These are phyloP conservation scores for Sporisorium reilianum DNA, from an alignment of 1,284 basidiomycete species.

Conservation along the genomic window DNA sequence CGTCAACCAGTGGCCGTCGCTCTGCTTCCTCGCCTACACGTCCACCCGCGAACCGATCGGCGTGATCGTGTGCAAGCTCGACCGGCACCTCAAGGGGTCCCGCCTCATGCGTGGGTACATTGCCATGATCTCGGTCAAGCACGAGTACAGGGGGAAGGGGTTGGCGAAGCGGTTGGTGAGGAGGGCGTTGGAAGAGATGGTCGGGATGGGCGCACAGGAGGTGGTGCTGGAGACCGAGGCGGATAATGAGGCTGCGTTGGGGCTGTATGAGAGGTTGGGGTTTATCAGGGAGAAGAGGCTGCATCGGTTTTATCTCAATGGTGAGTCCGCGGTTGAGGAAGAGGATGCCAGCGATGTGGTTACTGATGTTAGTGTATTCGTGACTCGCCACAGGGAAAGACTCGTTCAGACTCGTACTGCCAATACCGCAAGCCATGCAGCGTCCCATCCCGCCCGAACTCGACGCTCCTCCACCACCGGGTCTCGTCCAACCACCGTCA, in stretches of 20 bases:
- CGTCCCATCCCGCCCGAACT: conserved; percentile 12
- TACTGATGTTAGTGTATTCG: too few species aligned
- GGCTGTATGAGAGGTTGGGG: conserved; percentile 89
- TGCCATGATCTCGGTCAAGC: conserved; percentile 80
- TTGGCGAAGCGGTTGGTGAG: conserved; percentile 62
- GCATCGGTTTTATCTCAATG: conserved; percentile 94
- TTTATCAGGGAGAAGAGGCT: conserved; percentile 96
- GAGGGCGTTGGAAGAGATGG: conserved; percentile 84
- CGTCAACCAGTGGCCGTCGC: conserved; percentile 92
- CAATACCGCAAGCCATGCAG: conserved; percentile 29
- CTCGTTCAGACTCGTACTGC: conserved; percentile 60
- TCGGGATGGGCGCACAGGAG: conserved; percentile 82
- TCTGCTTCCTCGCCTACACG: conserved; percentile 81
- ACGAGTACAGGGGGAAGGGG: conserved; percentile 73
- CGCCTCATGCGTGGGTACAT: conserved; percentile 90
- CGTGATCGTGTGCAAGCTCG: conserved; percentile 95
- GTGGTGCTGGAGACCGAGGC: conserved; percentile 96
- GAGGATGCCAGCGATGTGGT: not conserved
- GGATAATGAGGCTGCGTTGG: conserved; percentile 87
- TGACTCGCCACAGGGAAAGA: too few species aligned
- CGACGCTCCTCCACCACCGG: conserved; percentile 19
- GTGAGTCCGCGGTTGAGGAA: too few species aligned
- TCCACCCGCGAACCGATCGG: conserved; percentile 70
- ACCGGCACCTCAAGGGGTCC: conserved; percentile 76
- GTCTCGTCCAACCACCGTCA: conserved; percentile 35